Evolutionary conservation across 495 filamentous ascomycete species (phyloP), one percentile per base, ranked within the genome.

Genomic region (Apodospora peruviana): DNA sequence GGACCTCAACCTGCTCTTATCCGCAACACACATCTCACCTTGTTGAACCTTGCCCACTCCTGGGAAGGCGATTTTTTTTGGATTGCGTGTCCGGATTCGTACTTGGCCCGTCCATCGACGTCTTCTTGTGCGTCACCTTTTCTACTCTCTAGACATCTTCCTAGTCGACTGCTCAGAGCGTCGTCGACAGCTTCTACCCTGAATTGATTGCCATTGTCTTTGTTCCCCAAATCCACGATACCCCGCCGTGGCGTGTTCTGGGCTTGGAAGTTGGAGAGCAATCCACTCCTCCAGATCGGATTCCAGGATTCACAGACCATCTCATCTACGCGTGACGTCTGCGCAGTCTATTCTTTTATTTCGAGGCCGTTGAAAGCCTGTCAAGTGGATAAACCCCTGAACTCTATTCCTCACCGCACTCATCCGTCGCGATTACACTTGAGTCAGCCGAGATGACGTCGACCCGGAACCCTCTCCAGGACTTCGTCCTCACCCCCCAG

Each of bases 401-500:
- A 18, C 40, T 24, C 21, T 42, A 42, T 24, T 24, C 18, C 4
- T n/a, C 39, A 34, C 9, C 25, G 14, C 43, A n/a, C 21, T 32
- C 44, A 8, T 36, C 21, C 22, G 11, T 16, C 29, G 32, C 40
- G 27, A 22, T 25, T 37, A 39, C 29, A 10, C 44, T 45, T 61
- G 69, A 25, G 66, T 62, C 27, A 68, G 48, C 41, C 68, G 72
- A 58, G 27, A 74, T 74, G 72, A 66, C 70, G 48, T 73, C 70
- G 45, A 54, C 69, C 50, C 67, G 64, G 35, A 67, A 69, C 40
- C 55, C 67, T 9, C 58, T 73, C 10, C 59, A 64, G 43, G 62
- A 69, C 45, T 69, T 75, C 58, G 62, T 74, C 62, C 84, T 96
- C 51, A 88, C 89, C 32, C 83, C 86, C 16, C 82, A 86, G 58